Evolutionary conservation across 73 alveolate species (phyloP), one percentile per base, ranked within the genome.

Genomic region (Paramecium pentaurelia): DNA sequence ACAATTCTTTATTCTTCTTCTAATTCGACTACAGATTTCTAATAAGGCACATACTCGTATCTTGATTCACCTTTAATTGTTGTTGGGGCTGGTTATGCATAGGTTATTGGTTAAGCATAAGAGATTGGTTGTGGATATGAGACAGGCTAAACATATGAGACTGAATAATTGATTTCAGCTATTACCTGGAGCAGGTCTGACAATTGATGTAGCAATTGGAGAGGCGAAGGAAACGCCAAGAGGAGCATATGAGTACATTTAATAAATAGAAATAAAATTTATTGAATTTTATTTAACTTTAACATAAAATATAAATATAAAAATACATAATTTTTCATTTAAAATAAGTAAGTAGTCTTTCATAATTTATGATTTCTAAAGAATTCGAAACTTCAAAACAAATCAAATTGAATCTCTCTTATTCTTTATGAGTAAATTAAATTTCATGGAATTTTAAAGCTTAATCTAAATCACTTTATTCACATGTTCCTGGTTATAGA

Each of bases 11-110:
- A 59, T 77, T 71, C 94, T 16, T 77, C 94, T 44, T 89, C 94
- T 86, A 71, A 20, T 71, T 89, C 94, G 0, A 89, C 88, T 14
- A 89, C 60, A 4, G 94, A 44, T 32, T 71, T 89, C 58, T 89
- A 77, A 42, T 89, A 89, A 4, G 94, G 94, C 25, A 71, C 77
- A 20, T 89, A 89, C 71, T 89, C 94, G 5, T 42, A 40, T 89
- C 94, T 89, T 6, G 92, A 71, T 30, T 89, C 94, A 22, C 94
- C 94, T 47, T 71, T 89, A 37, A 89, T 75, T 34, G 88, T 42
- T 14, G 88, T 27, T 75, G 58, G 88, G 6, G 42, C 91, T 25
- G 91, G 91, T 80, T 42, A 10, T 9, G 75, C 73, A 47, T 80
- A 80, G 20, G 88, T 22, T 6, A 25, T 25, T 45, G 91, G 91